phyloP scores from a whole-genome alignment of 345 rosid genomes.

The Nasturtium officinale region DNA sequence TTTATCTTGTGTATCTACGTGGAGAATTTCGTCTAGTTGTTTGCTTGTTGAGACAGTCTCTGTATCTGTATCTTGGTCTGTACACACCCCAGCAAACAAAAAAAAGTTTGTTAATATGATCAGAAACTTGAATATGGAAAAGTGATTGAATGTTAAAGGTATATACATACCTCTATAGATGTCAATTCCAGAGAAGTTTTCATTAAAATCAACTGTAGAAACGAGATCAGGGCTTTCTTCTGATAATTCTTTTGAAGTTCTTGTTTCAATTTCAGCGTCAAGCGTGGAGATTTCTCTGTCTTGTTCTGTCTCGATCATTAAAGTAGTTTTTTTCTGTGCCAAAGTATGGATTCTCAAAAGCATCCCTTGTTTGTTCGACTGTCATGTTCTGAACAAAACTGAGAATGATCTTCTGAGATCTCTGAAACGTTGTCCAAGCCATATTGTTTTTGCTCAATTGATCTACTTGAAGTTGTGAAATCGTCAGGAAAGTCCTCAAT shows the following conservation, averaged over 20 bases:
- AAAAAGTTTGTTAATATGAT: not conserved
- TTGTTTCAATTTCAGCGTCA: conserved; percentile 23
- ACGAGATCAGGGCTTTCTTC: conserved; percentile 31
- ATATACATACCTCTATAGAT: conserved; percentile 44
- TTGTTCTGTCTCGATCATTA: conserved; percentile 22
- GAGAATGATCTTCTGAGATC: conserved; percentile 36
- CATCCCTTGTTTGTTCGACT: conserved; percentile 4
- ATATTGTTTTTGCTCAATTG: conserved; percentile 38
- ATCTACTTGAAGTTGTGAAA: conserved; percentile 28
- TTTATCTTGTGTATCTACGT: conserved; percentile 52
- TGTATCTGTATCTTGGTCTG: not conserved
- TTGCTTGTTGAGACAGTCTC: conserved; percentile 22
- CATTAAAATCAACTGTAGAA: conserved; percentile 18
- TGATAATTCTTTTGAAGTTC: conserved; percentile 27
- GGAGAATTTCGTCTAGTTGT: conserved; percentile 36
- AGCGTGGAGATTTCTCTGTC: conserved; percentile 15
- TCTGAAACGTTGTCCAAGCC: conserved; percentile 31
- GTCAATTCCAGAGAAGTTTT: conserved; percentile 1
- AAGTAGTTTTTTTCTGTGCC: conserved; percentile 6
- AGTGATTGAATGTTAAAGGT: conserved; percentile 9
- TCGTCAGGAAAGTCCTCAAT: conserved; percentile 34
- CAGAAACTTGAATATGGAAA: not conserved
- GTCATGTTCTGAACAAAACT: conserved; percentile 24
- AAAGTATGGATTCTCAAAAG: conserved; percentile 20
- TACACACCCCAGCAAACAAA: not conserved